Conservation (phyloP, 495 filamentous ascomycete genomes). For the Xylaria scruposa region DNA sequence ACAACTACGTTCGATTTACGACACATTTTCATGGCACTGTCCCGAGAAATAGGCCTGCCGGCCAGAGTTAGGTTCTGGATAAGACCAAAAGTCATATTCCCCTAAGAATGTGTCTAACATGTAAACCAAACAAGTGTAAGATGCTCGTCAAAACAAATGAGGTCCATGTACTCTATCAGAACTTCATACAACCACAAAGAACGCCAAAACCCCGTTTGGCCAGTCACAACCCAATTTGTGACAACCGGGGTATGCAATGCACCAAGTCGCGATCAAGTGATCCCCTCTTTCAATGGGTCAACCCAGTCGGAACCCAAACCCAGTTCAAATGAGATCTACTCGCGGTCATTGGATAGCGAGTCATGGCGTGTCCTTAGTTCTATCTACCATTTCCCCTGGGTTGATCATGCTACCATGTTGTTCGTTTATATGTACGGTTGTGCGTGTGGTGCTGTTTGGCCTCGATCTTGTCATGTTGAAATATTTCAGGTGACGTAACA, state of each 20-base stretch:
- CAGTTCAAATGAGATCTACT: neutral
- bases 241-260: slow-evolving; percentile 17
- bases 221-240: slow-evolving; percentile 7
- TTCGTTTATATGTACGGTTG: neutral
- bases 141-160: neutral
- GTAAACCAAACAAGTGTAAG: neutral
- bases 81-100: neutral
- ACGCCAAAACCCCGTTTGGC: slow-evolving; percentile 11
- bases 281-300: slow-evolving; percentile 8
- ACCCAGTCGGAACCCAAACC: neutral
- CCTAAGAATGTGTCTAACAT: neutral
- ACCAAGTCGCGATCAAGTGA: slow-evolving; percentile 9
- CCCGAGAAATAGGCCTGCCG: neutral
- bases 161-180: slow-evolving; percentile 21
- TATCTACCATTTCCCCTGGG: neutral
- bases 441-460: neutral
- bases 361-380: neutral
- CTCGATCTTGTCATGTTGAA: neutral
- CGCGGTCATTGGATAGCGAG: neutral
- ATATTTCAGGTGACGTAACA: neutral
- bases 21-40: neutral
- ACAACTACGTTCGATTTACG: neutral
- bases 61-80: neutral
- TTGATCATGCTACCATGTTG: neutral
- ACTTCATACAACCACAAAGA: slow-evolving; percentile 11